phyloP scores from a whole-genome alignment of 805 yeast genomes.

The Clavispora asparagi region DNA sequence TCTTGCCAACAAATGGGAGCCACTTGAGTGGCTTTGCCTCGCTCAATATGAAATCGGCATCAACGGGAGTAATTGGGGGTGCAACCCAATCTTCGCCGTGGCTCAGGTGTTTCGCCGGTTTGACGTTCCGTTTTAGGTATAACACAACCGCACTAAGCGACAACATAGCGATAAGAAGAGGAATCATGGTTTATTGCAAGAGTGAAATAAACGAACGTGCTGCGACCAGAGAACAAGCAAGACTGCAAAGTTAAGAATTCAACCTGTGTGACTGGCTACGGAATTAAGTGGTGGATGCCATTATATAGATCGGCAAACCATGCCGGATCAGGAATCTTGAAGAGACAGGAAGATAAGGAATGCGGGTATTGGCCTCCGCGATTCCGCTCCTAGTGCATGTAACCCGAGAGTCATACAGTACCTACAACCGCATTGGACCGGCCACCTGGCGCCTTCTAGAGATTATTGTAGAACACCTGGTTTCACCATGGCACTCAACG shows the following conservation, averaged over 20 bases:
- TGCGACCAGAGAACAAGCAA: too few relatives aligned
- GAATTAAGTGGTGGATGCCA: too few relatives aligned
- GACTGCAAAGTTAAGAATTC: too few relatives aligned
- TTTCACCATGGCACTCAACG: too few relatives aligned
- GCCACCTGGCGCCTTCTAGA: too few relatives aligned
- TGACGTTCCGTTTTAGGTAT: neutral
- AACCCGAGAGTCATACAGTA: too few relatives aligned
- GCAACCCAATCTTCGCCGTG: neutral
- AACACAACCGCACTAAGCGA: neutral
- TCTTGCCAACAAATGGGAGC: conserved; percentile 34
- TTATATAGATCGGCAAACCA: neutral
- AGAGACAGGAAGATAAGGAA: neutral
- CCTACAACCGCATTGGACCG: too few relatives aligned
- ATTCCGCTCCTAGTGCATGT: neutral
- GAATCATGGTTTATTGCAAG: neutral
- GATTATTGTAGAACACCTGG: too few relatives aligned
- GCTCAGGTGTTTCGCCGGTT: neutral
- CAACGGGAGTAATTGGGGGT: conserved; percentile 4
- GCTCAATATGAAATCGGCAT: conserved; percentile 19
- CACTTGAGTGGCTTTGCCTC: conserved; percentile 41
- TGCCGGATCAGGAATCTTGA: neutral
- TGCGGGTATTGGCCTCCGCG: neutral
- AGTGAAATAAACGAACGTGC: too few relatives aligned
- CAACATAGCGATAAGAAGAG: neutral
- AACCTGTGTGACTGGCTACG: too few relatives aligned